Percentiles rank a stretch among this genome's conserved stretches.
phyloP scores from a whole-genome alignment of 2,329 filamentous ascomycete species.

The Curvularia spicifera region DNA sequence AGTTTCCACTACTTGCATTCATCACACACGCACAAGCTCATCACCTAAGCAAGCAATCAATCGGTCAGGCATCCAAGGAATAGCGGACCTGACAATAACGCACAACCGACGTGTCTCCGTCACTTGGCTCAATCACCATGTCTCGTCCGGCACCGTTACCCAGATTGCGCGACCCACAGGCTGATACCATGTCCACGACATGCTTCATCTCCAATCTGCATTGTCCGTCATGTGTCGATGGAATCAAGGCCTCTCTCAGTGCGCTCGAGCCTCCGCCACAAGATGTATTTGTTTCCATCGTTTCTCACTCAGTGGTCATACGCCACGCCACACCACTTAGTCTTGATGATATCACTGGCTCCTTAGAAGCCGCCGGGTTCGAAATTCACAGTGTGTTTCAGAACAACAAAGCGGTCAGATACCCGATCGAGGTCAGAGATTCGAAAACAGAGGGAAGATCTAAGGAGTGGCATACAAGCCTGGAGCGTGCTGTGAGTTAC shows the following conservation, averaged over 20 bases:
- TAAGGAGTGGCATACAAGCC: constrained; percentile 42
- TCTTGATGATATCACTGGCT: constrained; percentile 50
- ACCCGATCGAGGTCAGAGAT: constrained; percentile 25
- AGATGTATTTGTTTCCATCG: constrained; percentile 72
- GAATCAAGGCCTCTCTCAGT: constrained; percentile 66
- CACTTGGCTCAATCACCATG: constrained; percentile 17
- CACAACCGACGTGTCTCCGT: constrained; percentile 15
- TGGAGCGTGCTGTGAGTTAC: constrained; percentile 44
- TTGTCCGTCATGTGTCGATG: constrained; percentile 74
- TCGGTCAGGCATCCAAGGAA: constrained; percentile 5
- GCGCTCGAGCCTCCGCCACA: constrained; percentile 56
- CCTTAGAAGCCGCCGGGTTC: constrained; percentile 65
- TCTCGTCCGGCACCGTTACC: constrained; percentile 19
- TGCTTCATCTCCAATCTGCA: constrained; percentile 77
- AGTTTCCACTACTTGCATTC: constrained; percentile 17
- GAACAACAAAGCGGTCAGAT: constrained; percentile 26
- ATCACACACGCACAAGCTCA: constrained; percentile 19
- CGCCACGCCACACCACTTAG: constrained; percentile 57
- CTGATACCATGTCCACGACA: constrained; percentile 55
- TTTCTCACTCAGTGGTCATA: constrained; percentile 72
- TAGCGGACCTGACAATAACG: constrained; percentile 23
- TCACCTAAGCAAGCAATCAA: background rate
- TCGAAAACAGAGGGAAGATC: constrained; percentile 17
- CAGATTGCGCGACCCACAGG: constrained; percentile 22
- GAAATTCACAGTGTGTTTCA: constrained; percentile 61